Evolutionary conservation across 371 early-diverging fungal genomes (phyloP), one percentile per base, ranked within the genome.

Genomic region (Globomyces sp.): DNA sequence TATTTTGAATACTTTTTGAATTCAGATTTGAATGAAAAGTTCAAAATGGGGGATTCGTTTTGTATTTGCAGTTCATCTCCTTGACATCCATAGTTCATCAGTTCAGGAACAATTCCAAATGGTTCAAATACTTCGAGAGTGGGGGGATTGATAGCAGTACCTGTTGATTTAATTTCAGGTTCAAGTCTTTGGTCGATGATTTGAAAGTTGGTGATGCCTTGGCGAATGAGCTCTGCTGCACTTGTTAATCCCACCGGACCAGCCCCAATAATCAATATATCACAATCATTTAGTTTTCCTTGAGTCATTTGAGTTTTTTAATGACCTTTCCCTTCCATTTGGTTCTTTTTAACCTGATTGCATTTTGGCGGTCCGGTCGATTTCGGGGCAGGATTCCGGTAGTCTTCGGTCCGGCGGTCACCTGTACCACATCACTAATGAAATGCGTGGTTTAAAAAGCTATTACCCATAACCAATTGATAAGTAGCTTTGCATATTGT

Each of bases 181-280:
- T 40, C 34, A 1, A 45, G 42, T 8, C 64, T 47, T 13, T 44
- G 11, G 48, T 69, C 69, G 13, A 62, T 53, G 57, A 69, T 59
- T 36, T 65, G 62, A 66, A 51, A 24, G 37, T 43, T 58, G 5
- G 68, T 63, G 36, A 66, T 57, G 2, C 63, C 47, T 55, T 63
- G 69, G 37, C 66, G 58, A 39, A 63, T 24, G n/a, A 69, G 66
- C 10, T 69, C 69, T 3, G 44, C 41, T 42, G 69, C 69, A 41
- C 61, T 45, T 8, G 67, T 46, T 36, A 69, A 41, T 10, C 69
- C 69, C 6, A 59, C 58, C 3, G 69, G 69, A 4, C 69, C 69
- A 4, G 80, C 62, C 63, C 68, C 57, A 42, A 91, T 90, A 48
- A 69, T 65, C 13, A 69, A 39, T 39, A 55, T 40, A n/a, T 55